Percentiles rank a stretch among this genome's conserved stretches.
These are phyloP conservation scores for Brasenia schreberi DNA, from an alignment of 164 flowering plant species.

Conservation along the genomic window DNA sequence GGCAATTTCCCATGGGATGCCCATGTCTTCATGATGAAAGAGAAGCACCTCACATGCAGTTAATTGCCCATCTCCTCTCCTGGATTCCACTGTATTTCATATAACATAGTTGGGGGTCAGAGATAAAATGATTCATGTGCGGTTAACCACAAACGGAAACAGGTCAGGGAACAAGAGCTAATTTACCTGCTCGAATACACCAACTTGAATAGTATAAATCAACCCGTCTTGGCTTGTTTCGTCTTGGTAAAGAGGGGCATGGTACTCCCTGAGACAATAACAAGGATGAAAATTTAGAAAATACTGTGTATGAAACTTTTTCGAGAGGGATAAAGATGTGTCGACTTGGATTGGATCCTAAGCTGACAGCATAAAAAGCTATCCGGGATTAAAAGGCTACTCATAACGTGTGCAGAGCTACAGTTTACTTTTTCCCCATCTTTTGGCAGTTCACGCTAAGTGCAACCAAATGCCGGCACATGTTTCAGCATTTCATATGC, in stretches of 20 bases:
- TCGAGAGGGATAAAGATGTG: no score
- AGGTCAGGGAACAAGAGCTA: neutral
- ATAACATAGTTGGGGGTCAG: neutral
- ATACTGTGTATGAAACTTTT: no score
- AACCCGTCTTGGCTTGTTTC: constrained; percentile 42
- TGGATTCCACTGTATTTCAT: constrained; percentile 40
- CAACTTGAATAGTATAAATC: constrained; percentile 50
- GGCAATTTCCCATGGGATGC: constrained; percentile 76
- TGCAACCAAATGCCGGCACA: no score
- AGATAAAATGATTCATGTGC: neutral
- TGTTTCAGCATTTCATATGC: no score
- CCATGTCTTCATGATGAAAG: constrained; percentile 80
- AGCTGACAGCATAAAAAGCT: no score
- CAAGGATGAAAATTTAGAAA: no score
- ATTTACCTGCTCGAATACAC: constrained; percentile 33
- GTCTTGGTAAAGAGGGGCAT: constrained; percentile 29
- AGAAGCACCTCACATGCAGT: constrained; percentile 69
- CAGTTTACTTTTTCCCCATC: no score
- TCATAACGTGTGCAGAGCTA: no score
- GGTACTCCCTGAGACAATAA: constrained; percentile 27
- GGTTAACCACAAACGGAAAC: neutral
- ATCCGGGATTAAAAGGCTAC: no score
- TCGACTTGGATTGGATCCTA: no score
- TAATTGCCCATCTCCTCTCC: constrained; percentile 27
- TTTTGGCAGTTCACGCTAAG: no score